These are phyloP conservation scores for Coemansia sp. DNA, from an alignment of 192 early-diverging fungal genomes.

Conservation along the genomic window DNA sequence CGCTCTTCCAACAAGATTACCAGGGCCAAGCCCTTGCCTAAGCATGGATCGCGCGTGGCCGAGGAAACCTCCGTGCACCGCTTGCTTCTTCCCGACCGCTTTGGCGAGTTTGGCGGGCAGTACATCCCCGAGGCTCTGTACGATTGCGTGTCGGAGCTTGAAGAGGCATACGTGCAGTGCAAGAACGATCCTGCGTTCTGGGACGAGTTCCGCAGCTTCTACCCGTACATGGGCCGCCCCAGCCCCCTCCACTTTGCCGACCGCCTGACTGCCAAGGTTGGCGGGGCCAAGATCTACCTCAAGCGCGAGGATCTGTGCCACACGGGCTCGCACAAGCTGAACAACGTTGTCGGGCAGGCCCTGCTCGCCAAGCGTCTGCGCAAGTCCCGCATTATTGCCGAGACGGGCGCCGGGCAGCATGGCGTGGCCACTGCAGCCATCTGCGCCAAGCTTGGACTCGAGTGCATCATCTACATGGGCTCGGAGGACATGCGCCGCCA, in stretches of 20 bases:
- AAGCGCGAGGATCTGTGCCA: conserved; percentile 99
- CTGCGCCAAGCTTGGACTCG: conserved; percentile 95
- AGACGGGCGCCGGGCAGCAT: conserved; percentile 98
- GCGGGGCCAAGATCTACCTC: conserved; percentile 92
- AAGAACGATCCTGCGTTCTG: conserved; percentile 87
- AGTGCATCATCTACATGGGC: conserved; percentile 98
- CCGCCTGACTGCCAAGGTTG: conserved; percentile 68
- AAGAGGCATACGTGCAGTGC: conserved; percentile 73
- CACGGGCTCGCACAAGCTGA: conserved; percentile 99
- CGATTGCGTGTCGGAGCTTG: conserved; percentile 88
- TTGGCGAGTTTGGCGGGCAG: conserved; percentile 94
- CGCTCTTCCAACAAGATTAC: conserved; percentile 17
- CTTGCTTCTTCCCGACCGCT: conserved; percentile 69
- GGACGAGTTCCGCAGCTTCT: conserved; percentile 85
- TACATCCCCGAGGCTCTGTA: conserved; percentile 98
- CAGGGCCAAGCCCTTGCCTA: conserved; percentile 25
- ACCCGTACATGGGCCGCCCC: conserved; percentile 88
- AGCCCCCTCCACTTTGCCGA: conserved; percentile 85
- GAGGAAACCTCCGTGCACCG: conserved; percentile 20
- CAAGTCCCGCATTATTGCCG: conserved; percentile 96
- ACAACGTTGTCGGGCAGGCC: conserved; percentile 94
- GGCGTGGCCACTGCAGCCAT: conserved; percentile 97
- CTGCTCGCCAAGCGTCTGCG: conserved; percentile 91
- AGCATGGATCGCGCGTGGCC: conserved; percentile 4
- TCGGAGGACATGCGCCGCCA: conserved; percentile 91